Percentiles rank a stretch among this genome's conserved stretches.
These are phyloP conservation scores for Chaetomium fimeti DNA, from an alignment of 495 filamentous ascomycete genomes.

Conservation along the genomic window DNA sequence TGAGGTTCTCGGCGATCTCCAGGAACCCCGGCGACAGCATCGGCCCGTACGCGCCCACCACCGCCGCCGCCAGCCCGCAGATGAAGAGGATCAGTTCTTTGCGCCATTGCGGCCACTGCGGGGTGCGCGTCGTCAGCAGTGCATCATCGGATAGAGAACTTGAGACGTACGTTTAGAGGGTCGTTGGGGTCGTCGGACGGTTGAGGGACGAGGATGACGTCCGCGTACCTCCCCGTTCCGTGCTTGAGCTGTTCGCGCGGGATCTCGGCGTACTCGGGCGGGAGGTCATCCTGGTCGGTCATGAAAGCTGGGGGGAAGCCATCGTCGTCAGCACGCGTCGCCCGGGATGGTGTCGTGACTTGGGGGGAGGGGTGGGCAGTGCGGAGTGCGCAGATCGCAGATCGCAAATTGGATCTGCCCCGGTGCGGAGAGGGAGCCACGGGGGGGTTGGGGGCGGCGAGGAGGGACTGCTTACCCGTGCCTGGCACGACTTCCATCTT, in stretches of 20 bases:
- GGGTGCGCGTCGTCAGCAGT: not conserved
- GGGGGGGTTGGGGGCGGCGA: too few species aligned
- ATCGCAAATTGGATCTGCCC: not conserved
- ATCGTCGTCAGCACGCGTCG: not conserved
- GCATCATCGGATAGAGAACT: not conserved
- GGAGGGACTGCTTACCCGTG: slow-evolving; percentile 40
- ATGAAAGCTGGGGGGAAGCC: slow-evolving; percentile 40
- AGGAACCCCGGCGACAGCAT: slow-evolving; percentile 55
- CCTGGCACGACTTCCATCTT: slow-evolving; percentile 49
- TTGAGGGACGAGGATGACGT: slow-evolving; percentile 55
- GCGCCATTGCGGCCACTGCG: slow-evolving; percentile 32
- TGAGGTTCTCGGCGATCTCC: slow-evolving; percentile 39
- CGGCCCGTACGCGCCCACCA: slow-evolving; percentile 56
- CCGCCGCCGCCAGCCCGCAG: slow-evolving; percentile 53
- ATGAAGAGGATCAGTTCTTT: slow-evolving; percentile 53
- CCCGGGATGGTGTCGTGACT: not conserved
- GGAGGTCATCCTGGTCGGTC: slow-evolving; percentile 46
- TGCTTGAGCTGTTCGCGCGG: slow-evolving; percentile 50
- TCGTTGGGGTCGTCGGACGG: slow-evolving; percentile 57
- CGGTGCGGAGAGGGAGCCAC: not conserved
- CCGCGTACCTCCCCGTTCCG: slow-evolving; percentile 45
- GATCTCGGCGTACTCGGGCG: slow-evolving; percentile 43
- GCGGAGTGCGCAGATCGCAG: slow-evolving; percentile 1
- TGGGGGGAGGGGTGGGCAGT: not conserved
- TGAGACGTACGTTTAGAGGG: slow-evolving; percentile 46